Evolutionary conservation across 164 flowering plant genomes (phyloP), one percentile per base, ranked within the genome.

Genomic region (Nymphaea colorata): DNA sequence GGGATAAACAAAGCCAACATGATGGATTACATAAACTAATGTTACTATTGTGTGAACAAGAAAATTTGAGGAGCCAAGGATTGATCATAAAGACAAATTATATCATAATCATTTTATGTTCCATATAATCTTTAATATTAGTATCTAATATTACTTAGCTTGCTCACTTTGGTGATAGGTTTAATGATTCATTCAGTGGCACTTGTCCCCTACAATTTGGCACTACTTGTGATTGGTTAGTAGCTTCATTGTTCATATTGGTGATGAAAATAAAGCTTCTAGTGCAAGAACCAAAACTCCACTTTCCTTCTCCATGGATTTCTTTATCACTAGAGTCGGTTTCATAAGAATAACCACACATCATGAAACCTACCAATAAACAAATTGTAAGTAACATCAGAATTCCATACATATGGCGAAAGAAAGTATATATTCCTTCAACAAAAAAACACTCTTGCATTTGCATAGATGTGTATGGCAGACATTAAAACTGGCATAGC

Each of bases 341-440:
- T 42, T 70, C 80, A 65, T 59, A 64, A 59, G 81, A 44, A 55
- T 18, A 66, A 15, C 77, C 73, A 77, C 43, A 87, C 87, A 69
- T 83, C 64, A 59, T 84, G 82, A 71, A 47, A 47, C 55, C 55
- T 47, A 47, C 12, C 55, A 47, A 47, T 47, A 47, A 47, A 47
- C 12, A 47, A 47, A 4, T 47, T 47, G 12, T 5, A 47, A 47
- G 55, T 47, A 47, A 47, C 2, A 6, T 47, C 55, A 47, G 2
- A 7, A 12, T 47, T 47, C 12, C 5, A 2, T 12, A 47, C 3
- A 4, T 47, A 5, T 2, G 55, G 3, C 2, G 3, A 12, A 45
- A 25, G 36, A 25, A 25, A 25, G 36, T 25, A 0, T 25, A 25
- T 1, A 25, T 25, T 25, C 36, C 36, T 25, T 25, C 36, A 25